Evolutionary conservation across 495 filamentous ascomycete species (phyloP).

Genomic region (Hyphodiscus hymeniophilus): DNA sequence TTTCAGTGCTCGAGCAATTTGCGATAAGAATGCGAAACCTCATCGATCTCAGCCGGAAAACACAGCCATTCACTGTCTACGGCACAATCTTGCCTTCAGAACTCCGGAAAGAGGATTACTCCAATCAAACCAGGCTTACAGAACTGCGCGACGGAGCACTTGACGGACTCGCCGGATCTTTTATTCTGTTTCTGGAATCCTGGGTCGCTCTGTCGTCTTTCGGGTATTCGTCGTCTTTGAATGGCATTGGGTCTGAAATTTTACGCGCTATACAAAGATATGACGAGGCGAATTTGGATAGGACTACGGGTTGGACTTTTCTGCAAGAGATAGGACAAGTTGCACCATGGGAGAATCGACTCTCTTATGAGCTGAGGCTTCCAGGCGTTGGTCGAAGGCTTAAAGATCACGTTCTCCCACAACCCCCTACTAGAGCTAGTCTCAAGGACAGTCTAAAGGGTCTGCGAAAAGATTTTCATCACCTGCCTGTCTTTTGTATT

Average conservation of each 20-base stretch:
- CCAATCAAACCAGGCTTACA: slow-evolving; percentile 17
- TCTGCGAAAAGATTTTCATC: slow-evolving; percentile 63
- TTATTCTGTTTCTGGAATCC: slow-evolving; percentile 64
- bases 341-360: slow-evolving; percentile 68
- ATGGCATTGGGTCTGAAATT: slow-evolving; percentile 59
- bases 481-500: slow-evolving; percentile 72
- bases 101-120: slow-evolving; percentile 13
- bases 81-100: slow-evolving; percentile 39
- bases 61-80: slow-evolving; percentile 49
- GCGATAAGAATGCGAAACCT: slow-evolving; percentile 52
- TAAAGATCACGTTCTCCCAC: no score
- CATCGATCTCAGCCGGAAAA: slow-evolving; percentile 58
- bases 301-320: slow-evolving; percentile 55
- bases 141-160: slow-evolving; percentile 29
- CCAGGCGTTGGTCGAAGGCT: slow-evolving; percentile 25
- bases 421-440: slow-evolving; percentile 26
- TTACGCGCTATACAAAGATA: slow-evolving; percentile 69
- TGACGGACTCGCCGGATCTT: slow-evolving; percentile 22
- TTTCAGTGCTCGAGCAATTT: slow-evolving; percentile 43
- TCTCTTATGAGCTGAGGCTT: slow-evolving; percentile 53
- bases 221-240: slow-evolving; percentile 33
- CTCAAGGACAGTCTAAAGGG: slow-evolving; percentile 44
- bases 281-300: slow-evolving; percentile 39
- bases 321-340: slow-evolving; percentile 82
- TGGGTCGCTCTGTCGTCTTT: slow-evolving; percentile 54